Evolutionary conservation across 176 grass and related monocot species (phyloP).

Genomic region (Carex myosuroides): DNA sequence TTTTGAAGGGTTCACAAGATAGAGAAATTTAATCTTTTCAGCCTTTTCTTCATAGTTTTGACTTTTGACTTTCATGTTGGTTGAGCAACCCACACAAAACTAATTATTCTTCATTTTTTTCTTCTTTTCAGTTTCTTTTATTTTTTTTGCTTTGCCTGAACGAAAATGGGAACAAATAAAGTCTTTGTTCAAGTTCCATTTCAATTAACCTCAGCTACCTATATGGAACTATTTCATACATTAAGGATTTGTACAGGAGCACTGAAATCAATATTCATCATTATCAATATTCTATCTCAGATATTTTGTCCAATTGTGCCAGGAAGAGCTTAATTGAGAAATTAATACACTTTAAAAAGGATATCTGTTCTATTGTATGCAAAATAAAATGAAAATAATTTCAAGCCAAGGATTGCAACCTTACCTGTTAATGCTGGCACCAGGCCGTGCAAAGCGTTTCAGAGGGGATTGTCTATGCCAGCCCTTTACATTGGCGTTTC

Average conservation of each 20-base stretch:
- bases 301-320: background rate
- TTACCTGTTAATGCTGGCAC: conserved; percentile 6
- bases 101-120: background rate
- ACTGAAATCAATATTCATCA: background rate
- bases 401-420: conserved; percentile 15
- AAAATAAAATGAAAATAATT: conserved; percentile 2
- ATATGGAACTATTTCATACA: background rate
- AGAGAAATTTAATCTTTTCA: background rate
- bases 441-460: conserved; percentile 8
- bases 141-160: background rate
- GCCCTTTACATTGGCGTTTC: conserved; percentile 12
- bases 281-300: background rate
- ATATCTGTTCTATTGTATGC: background rate
- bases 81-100: background rate
- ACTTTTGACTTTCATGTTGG: background rate
- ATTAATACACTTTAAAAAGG: background rate
- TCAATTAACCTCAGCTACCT: background rate
- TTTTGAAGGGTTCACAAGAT: background rate
- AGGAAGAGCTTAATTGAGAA: background rate
- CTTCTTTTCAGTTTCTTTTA: background rate
- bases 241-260: background rate
- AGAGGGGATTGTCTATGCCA: conserved; percentile 1
- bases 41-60: background rate
- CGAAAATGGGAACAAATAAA: background rate
- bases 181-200: background rate